Evolutionary conservation across 306 rosid genomes (phyloP).

Genomic region (Lupinus albus): DNA sequence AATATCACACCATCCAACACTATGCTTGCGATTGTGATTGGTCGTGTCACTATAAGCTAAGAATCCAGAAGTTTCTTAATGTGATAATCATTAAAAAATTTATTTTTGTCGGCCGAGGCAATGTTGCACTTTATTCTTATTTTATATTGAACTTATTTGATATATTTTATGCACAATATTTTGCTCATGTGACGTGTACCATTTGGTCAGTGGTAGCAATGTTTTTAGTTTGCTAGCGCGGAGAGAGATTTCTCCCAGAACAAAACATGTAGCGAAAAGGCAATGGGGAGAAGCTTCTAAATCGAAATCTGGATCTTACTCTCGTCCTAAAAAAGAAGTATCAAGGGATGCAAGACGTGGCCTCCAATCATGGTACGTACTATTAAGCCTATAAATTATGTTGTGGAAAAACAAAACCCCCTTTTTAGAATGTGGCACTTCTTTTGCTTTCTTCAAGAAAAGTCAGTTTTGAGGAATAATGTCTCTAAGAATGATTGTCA

Average conservation of each 20-base stretch:
- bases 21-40: background rate
- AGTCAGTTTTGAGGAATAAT: conserved; percentile 30
- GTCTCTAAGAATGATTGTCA: conserved; percentile 44
- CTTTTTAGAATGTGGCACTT: conserved; percentile 5
- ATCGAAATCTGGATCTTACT: conserved; percentile 40
- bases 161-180: conserved; percentile 14
- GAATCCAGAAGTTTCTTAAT: background rate
- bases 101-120: conserved; percentile 3
- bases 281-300: conserved; percentile 55
- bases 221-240: conserved; percentile 54
- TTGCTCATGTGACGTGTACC: conserved; percentile 35
- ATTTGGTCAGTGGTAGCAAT: conserved; percentile 56
- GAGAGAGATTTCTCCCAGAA: conserved; percentile 58
- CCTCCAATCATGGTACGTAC: conserved; percentile 58
- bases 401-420: conserved; percentile 7
- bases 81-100: conserved; percentile 10
- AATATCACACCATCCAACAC: background rate
- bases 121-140: background rate
- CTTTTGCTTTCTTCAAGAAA: conserved; percentile 1
- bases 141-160: background rate
- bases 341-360: conserved; percentile 54
- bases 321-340: conserved; percentile 41
- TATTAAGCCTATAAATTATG: conserved; percentile 2
- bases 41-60: background rate
- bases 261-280: conserved; percentile 52